These are phyloP conservation scores for Licmophora abbreviata DNA, from an alignment of 108 stramenopile genomes.

Conservation along the genomic window DNA sequence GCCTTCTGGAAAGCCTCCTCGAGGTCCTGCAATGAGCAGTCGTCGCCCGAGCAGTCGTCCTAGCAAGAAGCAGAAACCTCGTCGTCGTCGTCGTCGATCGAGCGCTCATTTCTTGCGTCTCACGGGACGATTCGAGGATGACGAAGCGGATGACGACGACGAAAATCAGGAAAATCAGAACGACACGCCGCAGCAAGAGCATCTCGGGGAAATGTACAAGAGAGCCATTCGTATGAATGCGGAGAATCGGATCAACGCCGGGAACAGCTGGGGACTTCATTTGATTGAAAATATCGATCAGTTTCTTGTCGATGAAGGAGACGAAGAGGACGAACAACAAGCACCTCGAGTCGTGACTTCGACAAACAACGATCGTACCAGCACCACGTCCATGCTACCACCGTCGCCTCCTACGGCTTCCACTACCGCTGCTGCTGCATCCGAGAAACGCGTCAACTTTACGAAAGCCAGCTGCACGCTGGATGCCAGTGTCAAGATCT, in stretches of 20 bases:
- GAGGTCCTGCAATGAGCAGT: too few species aligned
- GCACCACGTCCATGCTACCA: conserved; percentile 5
- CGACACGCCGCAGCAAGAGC: conserved; percentile 9
- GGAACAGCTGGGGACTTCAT: conserved; percentile 90
- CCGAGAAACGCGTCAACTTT: conserved; percentile 78
- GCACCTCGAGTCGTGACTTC: not conserved
- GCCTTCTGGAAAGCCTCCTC: too few species aligned
- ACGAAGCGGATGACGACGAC: conserved; percentile 21
- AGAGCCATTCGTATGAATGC: conserved; percentile 89
- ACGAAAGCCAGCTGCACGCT: conserved; percentile 95
- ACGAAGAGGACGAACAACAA: conserved; percentile 3
- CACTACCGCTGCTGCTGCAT: conserved; percentile 6
- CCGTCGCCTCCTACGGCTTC: not conserved
- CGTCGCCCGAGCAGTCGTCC: too few species aligned
- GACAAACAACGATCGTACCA: not conserved
- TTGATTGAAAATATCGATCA: conserved; percentile 97
- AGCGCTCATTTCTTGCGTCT: conserved; percentile 69
- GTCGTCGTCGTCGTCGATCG: conserved; percentile 61
- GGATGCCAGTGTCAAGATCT: conserved; percentile 96
- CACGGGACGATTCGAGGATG: conserved; percentile 18
- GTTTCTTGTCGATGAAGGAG: conserved; percentile 40
- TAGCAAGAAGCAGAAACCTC: not conserved
- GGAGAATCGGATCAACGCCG: conserved; percentile 93
- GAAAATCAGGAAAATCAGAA: conserved; percentile 6
- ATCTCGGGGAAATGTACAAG: conserved; percentile 79